phyloP scores from a whole-genome alignment of 2,329 filamentous ascomycete genomes.

The Huntiella abstrusa region DNA sequence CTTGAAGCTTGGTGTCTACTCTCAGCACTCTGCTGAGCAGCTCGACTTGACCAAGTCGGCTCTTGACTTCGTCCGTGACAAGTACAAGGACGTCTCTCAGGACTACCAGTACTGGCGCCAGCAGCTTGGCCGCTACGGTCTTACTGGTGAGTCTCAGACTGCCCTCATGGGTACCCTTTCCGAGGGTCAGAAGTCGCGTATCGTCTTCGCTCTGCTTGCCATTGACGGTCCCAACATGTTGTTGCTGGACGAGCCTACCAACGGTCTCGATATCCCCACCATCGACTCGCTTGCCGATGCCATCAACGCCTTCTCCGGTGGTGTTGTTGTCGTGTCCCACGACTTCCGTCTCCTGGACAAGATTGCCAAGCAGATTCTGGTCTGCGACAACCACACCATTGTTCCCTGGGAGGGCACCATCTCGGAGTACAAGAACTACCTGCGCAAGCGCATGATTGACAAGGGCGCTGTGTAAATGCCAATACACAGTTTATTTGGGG shows the following conservation, averaged over 20 bases:
- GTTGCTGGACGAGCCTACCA: conserved; percentile 93
- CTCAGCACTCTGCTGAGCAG: conserved; percentile 95
- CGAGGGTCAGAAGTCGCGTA: conserved; percentile 93
- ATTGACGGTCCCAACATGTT: conserved; percentile 97
- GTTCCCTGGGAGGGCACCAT: conserved; percentile 76
- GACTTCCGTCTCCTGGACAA: conserved; percentile 98
- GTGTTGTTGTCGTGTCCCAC: conserved; percentile 96
- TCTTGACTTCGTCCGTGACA: conserved; percentile 93
- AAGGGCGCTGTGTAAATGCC: conserved; percentile 56
- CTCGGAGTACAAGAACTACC: conserved; percentile 90
- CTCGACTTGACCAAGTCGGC: conserved; percentile 95
- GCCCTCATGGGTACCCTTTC: conserved; percentile 95
- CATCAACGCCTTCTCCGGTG: conserved; percentile 88
- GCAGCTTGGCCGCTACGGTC: conserved; percentile 85
- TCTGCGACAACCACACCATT: conserved; percentile 96
- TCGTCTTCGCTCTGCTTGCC: conserved; percentile 89
- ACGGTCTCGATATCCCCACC: conserved; percentile 96
- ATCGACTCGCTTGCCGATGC: conserved; percentile 95
- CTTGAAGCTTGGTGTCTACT: conserved; percentile 95
- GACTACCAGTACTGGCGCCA: conserved; percentile 99
- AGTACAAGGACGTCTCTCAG: conserved; percentile 73
- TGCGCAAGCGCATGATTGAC: conserved; percentile 96
- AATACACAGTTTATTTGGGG: too few relatives aligned
- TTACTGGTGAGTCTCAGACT: conserved; percentile 84
- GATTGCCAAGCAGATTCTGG: conserved; percentile 98